Evolutionary conservation across 805 yeast genomes (phyloP), one percentile per base, ranked within the genome.

Genomic region (Pichia membranifaciens): DNA sequence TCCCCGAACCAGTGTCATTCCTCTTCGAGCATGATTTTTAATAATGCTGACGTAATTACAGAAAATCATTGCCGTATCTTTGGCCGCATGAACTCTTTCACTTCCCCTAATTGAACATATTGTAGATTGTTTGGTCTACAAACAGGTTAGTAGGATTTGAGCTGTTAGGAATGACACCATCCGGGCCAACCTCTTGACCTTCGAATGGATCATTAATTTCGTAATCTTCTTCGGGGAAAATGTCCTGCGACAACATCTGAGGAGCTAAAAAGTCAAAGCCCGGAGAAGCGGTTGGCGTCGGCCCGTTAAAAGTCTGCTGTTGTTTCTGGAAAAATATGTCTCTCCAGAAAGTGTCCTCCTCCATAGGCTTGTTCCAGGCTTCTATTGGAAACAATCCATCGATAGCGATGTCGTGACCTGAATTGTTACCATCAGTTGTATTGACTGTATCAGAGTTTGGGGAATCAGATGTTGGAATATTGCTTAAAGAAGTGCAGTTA

Each of bases 341-440:
- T 31, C 37, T 50, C 51, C 47, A 48, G 8, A 48, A 48, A 7
- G 21, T 5, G 22, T 48, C 50, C 7, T 43, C 47, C 32, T 43
- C 47, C 36, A 34, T 35, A 2, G 41, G 42, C 28, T 39, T 37
- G 5, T 28, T 28, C 37, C 37, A 47, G 4, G 32, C 18, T 16
- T 47, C 47, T 8, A 42, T 13, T 10, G 39, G 39, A 17, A 38
- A 10, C 17, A 38, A 5, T 6, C 12, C 38, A 3, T 21, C 37
- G 13, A 16, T 34, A 34, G 37, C 8, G 20, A 34, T 34, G 15
- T 34, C 17, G 8, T 8, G 20, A n/a, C n/a, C 35, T 21, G 10
- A 34, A 12, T 4, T 33, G 16, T 2, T 16, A 8, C 8, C 37
- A 12, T 34, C 37, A 29, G 29, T 10, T 25, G 29, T 25, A 25